Evolutionary conservation across 1,139 yeast species (phyloP).

Genomic region (Torulaspora globosa): DNA sequence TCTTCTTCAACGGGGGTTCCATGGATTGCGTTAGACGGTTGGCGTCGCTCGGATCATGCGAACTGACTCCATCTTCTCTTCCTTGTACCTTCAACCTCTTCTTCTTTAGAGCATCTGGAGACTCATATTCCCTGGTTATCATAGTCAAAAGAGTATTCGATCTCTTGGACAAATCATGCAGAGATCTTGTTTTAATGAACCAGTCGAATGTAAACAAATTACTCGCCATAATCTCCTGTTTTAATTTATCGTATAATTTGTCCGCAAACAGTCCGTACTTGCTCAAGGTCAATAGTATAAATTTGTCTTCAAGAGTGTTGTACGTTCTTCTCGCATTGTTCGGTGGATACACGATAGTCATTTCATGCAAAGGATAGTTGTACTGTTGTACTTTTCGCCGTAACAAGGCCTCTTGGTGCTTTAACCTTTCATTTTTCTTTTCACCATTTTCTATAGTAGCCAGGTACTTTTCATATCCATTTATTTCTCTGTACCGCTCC

Average conservation of each 20-base stretch:
- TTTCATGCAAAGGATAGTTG: conserved; percentile 69
- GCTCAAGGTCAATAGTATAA: conserved; percentile 65
- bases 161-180: conserved; percentile 79
- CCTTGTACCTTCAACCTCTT: conserved; percentile 21
- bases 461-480: conserved; percentile 80
- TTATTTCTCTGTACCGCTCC: conserved; percentile 65
- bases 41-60: conserved; percentile 2
- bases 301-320: conserved; percentile 82
- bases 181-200: conserved; percentile 80
- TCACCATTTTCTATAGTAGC: conserved; percentile 88
- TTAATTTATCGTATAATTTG: conserved; percentile 67
- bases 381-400: conserved; percentile 58
- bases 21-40: neutral
- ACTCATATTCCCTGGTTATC: conserved; percentile 75
- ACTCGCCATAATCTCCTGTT: conserved; percentile 67
- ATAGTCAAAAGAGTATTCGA: conserved; percentile 74
- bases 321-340: conserved; percentile 84
- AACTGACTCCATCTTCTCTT: conserved; percentile 16
- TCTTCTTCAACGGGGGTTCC: conserved; percentile 8
- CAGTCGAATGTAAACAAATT: conserved; percentile 84
- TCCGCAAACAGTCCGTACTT: conserved; percentile 73
- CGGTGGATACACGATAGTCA: conserved; percentile 82
- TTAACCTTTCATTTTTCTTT: conserved; percentile 62
- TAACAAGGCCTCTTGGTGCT: conserved; percentile 63
- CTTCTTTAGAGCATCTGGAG: conserved; percentile 43